These are phyloP conservation scores for Coemansia sp. DNA, from an alignment of 192 early-diverging fungal species.

Conservation along the genomic window DNA sequence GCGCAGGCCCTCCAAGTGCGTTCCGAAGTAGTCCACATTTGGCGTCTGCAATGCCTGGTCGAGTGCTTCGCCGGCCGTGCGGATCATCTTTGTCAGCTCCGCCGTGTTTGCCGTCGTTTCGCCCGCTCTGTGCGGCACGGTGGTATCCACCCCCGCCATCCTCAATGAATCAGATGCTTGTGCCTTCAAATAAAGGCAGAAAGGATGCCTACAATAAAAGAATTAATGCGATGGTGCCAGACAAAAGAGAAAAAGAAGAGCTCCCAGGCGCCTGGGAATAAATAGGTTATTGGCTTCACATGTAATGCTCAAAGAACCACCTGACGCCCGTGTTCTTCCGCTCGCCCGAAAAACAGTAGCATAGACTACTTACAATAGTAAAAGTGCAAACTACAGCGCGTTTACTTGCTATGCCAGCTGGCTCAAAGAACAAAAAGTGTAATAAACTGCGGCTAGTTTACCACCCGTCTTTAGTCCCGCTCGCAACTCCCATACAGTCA, in stretches of 20 bases:
- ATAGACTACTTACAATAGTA: neutral
- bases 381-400: neutral
- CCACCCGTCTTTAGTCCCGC: too few relatives aligned
- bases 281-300: too few relatives aligned
- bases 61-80: constrained; percentile 26
- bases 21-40: constrained; percentile 29
- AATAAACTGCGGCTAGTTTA: too few relatives aligned
- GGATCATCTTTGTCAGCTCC: constrained; percentile 45
- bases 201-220: too few relatives aligned
- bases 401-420: neutral
- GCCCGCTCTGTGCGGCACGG: neutral
- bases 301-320: too few relatives aligned
- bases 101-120: constrained; percentile 25
- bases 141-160: constrained; percentile 7
- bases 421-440: too few relatives aligned
- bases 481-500: neutral
- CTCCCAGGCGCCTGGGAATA: too few relatives aligned
- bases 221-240: too few relatives aligned
- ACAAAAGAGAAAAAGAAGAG: too few relatives aligned
- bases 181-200: neutral
- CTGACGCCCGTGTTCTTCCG: neutral
- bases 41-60: constrained; percentile 22
- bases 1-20: constrained; percentile 35
- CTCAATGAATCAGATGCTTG: neutral
- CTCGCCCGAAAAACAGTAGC: neutral